Base-by-base conservation (phyloP, 345 rosid genomes). In the Microthlaspi erraticum region DNA sequence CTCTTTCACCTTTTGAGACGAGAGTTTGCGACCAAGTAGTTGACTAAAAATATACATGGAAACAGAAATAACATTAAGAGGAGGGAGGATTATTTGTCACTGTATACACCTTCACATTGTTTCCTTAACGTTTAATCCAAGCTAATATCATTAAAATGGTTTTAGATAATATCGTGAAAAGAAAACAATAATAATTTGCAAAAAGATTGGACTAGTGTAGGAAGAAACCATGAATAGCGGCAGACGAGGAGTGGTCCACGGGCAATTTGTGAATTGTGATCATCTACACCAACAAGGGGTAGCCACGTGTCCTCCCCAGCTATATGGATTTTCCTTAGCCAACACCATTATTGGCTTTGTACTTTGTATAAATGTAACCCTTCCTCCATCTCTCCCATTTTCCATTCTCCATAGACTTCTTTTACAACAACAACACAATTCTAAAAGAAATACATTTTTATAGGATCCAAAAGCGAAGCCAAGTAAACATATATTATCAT, bases 401-500 rank as follows among this genome's bases (percentile, higher is more conserved):
- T 74, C 62, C 62, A 66, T 74, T 74, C 61, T 66, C 73, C 48
- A 66, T 66, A 66, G 48, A 58, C 67, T 31, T 10, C 18, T 8
- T 61, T 23, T 34, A 72, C 39, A 63, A 67, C 12, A 37, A 37
- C 39, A 62, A 64, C 3, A 41, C 13, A 39, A 20, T 5, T 14
- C 3, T 5, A 57, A 49, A 26, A 14, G 8, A n/a, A 0, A 23
- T 7, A 20, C 9, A 41, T 26, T 26, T 26, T 26, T 26, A 26
- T 10, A 58, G 26, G 49, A 55, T 11, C 34, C 37, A 60, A 60
- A 43, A 66, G 65, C 51, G 2, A 64, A 64, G 59, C 42, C 34
- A 48, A 56, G 72, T 18, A 73, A 26, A 68, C 11, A 53, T 33
- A 59, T 10, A 56, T 69, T 71, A 82, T n/a, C n/a, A 85, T 71